phyloP scores from a whole-genome alignment of 495 filamentous ascomycete species.

The Arthonia radiata region DNA sequence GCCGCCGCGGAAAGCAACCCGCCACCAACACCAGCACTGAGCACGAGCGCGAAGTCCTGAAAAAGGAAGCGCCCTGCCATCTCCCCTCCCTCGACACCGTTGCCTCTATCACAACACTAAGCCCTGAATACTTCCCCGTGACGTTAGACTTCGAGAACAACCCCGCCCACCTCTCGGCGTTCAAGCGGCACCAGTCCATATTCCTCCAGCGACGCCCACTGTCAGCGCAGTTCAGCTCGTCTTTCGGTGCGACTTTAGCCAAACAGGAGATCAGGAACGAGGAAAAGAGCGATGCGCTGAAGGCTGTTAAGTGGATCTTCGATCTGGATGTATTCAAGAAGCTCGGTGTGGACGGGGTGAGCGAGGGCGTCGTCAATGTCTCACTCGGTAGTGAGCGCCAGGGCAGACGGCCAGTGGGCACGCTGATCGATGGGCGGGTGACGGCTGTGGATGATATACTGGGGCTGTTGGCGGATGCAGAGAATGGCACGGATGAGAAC shows the following conservation, averaged over 20 bases:
- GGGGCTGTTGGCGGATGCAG: conserved; percentile 34
- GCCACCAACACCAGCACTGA: no score
- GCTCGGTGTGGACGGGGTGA: conserved; percentile 42
- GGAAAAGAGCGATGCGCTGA: conserved; percentile 14
- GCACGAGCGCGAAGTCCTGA: no score
- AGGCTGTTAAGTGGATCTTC: conserved; percentile 56
- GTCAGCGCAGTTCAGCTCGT: conserved; percentile 8
- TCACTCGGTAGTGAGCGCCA: conserved; percentile 20
- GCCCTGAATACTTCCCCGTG: conserved; percentile 64
- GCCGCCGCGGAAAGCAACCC: no score
- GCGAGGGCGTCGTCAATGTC: conserved; percentile 49
- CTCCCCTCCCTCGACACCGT: conserved; percentile 57
- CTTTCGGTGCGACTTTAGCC: conserved; percentile 43
- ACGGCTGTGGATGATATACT: conserved; percentile 63
- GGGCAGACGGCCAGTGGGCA: conserved; percentile 20
- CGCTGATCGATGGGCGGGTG: conserved; percentile 18
- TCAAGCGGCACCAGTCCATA: conserved; percentile 49
- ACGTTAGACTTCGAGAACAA: conserved; percentile 52
- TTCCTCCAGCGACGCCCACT: conserved; percentile 55
- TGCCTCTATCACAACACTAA: conserved; percentile 34
- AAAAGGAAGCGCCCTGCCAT: conserved; percentile 51
- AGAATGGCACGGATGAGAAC: conserved; percentile 37
- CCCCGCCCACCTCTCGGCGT: conserved; percentile 37
- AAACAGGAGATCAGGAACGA: conserved; percentile 35
- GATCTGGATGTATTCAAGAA: conserved; percentile 15